These are phyloP conservation scores for Scheffersomyces stambukii DNA, from an alignment of 1,139 yeast genomes.

Conservation along the genomic window DNA sequence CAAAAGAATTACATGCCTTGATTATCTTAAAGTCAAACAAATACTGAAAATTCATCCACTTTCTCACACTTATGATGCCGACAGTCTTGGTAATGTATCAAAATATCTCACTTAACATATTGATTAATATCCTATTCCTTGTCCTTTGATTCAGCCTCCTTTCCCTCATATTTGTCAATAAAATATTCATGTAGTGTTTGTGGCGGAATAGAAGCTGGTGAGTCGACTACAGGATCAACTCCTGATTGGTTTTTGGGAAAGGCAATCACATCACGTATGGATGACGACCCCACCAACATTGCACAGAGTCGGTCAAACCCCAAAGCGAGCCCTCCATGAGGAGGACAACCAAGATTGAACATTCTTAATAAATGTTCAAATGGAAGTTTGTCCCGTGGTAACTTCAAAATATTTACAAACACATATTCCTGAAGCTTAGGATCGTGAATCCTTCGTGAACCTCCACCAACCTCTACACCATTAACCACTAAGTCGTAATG, in stretches of 20 bases:
- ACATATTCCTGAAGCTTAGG: conserved; percentile 69
- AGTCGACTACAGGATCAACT: conserved; percentile 78
- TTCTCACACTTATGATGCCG: no score
- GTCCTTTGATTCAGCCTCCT: not conserved
- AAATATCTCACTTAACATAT: no score
- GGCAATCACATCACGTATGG: conserved; percentile 90
- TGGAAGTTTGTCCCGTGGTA: conserved; percentile 53
- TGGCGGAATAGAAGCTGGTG: conserved; percentile 66
- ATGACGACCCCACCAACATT: conserved; percentile 69
- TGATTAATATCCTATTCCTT: not conserved
- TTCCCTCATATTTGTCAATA: conserved; percentile 19
- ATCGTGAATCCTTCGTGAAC: conserved; percentile 93
- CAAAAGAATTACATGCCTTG: no score
- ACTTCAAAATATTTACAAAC: conserved; percentile 51
- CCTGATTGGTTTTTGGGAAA: conserved; percentile 94
- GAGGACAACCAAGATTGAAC: conserved; percentile 90
- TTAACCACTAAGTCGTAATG: conserved; percentile 92
- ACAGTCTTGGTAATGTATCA: no score
- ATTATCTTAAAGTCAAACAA: no score
- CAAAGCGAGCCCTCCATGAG: conserved; percentile 95
- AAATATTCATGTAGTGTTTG: conserved; percentile 49
- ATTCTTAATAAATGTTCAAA: conserved; percentile 88
- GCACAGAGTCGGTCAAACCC: conserved; percentile 95
- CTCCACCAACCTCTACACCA: conserved; percentile 97
- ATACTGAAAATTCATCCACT: conserved; percentile 5